A percentile compares a stretch with the other conserved stretches of the same genome.
Evolutionary conservation across 441 rosid species (phyloP).

Genomic region (Pelargonium exstipulatum): DNA sequence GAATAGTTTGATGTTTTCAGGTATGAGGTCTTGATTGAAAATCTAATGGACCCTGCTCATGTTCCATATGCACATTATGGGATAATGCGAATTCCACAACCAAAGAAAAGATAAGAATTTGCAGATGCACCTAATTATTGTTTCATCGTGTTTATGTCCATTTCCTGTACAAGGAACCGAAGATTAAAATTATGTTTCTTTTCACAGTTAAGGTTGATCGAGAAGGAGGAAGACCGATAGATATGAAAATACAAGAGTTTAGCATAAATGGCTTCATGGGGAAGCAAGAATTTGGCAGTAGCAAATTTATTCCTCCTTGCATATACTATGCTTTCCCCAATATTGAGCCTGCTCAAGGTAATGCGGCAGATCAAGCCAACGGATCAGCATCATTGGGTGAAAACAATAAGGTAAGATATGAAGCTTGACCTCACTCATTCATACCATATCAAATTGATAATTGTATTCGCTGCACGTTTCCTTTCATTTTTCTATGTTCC

Average conservation of each 20-base stretch:
- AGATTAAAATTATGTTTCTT: constrained; percentile 11
- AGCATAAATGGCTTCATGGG: constrained; percentile 49
- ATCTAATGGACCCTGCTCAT: constrained; percentile 95
- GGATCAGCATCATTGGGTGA: constrained; percentile 36
- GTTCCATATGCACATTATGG: constrained; percentile 91
- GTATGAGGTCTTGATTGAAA: constrained; percentile 77
- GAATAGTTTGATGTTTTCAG: constrained; percentile 34
- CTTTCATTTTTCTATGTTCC: background rate
- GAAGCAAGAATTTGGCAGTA: constrained; percentile 49
- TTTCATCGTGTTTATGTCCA: background rate
- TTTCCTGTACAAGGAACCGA: constrained; percentile 5
- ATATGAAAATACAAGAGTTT: constrained; percentile 40
- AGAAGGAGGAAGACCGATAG: constrained; percentile 86
- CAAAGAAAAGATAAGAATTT: constrained; percentile 32
- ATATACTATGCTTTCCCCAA: constrained; percentile 48
- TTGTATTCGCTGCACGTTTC: background rate
- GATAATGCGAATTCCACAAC: constrained; percentile 40
- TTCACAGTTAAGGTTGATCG: constrained; percentile 59
- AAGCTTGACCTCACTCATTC: background rate
- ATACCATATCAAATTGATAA: background rate
- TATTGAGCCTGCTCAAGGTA: constrained; percentile 8
- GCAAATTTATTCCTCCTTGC: constrained; percentile 66
- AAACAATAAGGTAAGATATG: constrained; percentile 37
- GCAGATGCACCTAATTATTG: background rate
- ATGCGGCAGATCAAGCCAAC: background rate